Evolutionary conservation across 163 green algal species (phyloP), one percentile per base, ranked within the genome.

Genomic region (Smithsoniella earleae): DNA sequence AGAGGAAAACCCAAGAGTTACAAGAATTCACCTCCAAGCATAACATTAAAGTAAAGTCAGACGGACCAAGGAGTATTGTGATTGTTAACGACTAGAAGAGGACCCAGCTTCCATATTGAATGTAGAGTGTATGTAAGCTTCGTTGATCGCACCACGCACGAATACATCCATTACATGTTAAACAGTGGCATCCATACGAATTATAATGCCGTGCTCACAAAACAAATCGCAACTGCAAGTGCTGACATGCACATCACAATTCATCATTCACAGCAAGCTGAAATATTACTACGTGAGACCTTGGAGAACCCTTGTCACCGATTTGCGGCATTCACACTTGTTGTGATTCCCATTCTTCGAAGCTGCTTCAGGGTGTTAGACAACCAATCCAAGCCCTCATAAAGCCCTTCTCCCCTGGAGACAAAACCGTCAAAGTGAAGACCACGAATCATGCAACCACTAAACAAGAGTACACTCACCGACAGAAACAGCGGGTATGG

Each of bases 311-410:
- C n/a, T n/a, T n/a, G 58, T 69, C 58, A 69, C 43, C 58, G 58
- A 34, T 69, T 69, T 33, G 58, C 58, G 43, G 58, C 31, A 36
- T 18, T 43, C n/a, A 69, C 58, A 36, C 58, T 69, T 5, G 58
- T 69, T 10, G 20, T 43, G 27, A 69, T 31, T 28, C 58, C 58
- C 10, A 36, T 66, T 3, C 46, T 64, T 74, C 46, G 30, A 36
- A 65, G 20, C 37, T 66, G 0, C 54, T 78, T 82, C 27, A 82
- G 54, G 2, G 77, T 82, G 3, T 49, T 79, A 31, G 73, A 77
- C 46, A 87, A 65, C 86, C 86, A 91, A 76, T 91, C 86, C 33
- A 91, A 77, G 6, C 86, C 86, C 75, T 91, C 86, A 52, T 91
- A 91, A 63, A 91, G 75, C 2, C 86, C 86, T 76, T 91, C 86